A percentile compares a stretch with the other conserved stretches of the same genome.
Evolutionary conservation across 2,329 filamentous ascomycete genomes (phyloP).

Genomic region (Exophiala bonariae): DNA sequence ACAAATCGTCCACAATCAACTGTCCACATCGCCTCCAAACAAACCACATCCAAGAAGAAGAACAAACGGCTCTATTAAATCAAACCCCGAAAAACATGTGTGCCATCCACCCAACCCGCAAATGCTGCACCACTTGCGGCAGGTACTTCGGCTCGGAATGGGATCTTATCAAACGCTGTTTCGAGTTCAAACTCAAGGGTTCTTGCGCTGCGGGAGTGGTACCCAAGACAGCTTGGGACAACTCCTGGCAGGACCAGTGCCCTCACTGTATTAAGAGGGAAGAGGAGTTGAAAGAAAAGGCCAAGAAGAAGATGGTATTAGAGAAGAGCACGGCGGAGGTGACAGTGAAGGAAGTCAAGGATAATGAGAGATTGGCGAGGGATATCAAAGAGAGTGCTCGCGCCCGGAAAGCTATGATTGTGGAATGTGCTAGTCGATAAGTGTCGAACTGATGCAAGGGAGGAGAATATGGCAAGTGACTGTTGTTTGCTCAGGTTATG

Average conservation of each 20-base stretch:
- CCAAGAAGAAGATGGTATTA: too few relatives aligned
- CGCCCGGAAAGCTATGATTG: not conserved
- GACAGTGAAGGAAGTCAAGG: too few relatives aligned
- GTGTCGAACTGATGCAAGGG: not conserved
- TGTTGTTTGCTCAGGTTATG: not conserved
- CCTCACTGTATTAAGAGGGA: not conserved
- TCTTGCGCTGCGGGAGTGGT: not conserved
- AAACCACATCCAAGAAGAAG: too few relatives aligned
- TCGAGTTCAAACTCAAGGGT: not conserved
- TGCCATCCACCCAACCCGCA: conserved; percentile 3
- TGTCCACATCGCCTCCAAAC: too few relatives aligned
- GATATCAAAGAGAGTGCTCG: not conserved
- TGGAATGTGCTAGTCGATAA: not conserved
- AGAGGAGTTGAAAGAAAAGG: not conserved
- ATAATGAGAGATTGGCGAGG: not conserved
- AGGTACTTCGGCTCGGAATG: conserved; percentile 3
- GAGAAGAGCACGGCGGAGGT: too few relatives aligned
- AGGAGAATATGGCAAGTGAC: not conserved
- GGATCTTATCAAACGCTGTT: not conserved
- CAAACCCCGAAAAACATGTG: too few relatives aligned
- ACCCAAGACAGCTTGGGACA: not conserved
- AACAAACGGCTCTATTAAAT: too few relatives aligned
- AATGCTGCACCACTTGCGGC: conserved; percentile 6
- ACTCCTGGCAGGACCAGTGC: conserved; percentile 1
- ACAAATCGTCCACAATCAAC: too few relatives aligned